Evolutionary conservation across 495 filamentous ascomycete species (phyloP).

Genomic region (Hamigera avellanea): DNA sequence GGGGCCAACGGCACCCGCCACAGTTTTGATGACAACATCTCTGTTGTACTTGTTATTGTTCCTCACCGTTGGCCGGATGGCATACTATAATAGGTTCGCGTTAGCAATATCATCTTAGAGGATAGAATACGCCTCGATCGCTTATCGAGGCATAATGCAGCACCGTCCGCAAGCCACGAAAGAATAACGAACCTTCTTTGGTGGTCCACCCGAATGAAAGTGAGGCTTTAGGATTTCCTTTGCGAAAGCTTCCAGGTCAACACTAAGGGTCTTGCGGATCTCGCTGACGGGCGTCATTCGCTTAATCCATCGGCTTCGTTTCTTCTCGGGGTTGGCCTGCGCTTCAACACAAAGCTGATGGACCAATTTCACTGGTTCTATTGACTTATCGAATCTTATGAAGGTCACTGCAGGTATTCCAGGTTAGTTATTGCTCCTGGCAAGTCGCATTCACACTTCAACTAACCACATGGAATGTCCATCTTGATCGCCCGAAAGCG

Average conservation of each 20-base stretch:
- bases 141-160: neutral
- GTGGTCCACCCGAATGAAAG: constrained; percentile 49
- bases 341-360: constrained; percentile 61
- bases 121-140: too few relatives aligned
- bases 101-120: neutral
- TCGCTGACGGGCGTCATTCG: constrained; percentile 70
- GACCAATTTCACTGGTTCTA: constrained; percentile 75
- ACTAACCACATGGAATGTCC: constrained; percentile 65
- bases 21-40: constrained; percentile 62
- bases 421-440: neutral
- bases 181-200: constrained; percentile 33
- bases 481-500: constrained; percentile 54
- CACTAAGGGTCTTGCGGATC: constrained; percentile 67
- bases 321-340: constrained; percentile 33
- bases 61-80: constrained; percentile 75
- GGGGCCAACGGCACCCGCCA: constrained; percentile 56
- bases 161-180: neutral
- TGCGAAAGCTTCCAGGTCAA: constrained; percentile 62
- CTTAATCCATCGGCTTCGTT: constrained; percentile 65
- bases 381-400: constrained; percentile 41
- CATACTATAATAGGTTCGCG: constrained; percentile 50
- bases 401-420: constrained; percentile 22
- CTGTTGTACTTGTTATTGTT: constrained; percentile 67
- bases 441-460: neutral
- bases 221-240: constrained; percentile 55